Conservation (phyloP, 257 asterid species). For the Jaltomata sinuosa region DNA sequence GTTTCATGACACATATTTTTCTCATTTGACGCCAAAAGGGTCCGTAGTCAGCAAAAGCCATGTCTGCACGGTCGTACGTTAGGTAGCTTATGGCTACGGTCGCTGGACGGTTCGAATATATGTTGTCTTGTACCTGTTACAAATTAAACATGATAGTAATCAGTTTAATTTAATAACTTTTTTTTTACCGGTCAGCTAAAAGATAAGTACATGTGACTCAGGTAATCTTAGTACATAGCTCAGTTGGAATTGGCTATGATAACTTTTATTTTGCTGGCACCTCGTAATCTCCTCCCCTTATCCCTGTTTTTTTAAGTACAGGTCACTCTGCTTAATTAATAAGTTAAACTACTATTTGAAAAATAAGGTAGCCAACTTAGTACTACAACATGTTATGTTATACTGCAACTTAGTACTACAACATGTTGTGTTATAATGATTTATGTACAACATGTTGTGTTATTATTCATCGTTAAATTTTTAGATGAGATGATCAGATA, state of each 20-base stretch:
- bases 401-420: not conserved
- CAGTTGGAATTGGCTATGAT: no score
- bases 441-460: not conserved
- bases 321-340: no score
- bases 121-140: conserved; percentile 70
- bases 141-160: not conserved
- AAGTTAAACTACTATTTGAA: not conserved
- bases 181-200: no score
- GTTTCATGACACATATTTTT: conserved; percentile 77
- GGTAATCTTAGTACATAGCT: no score
- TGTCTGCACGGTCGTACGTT: conserved; percentile 80
- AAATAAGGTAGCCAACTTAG: not conserved
- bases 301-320: no score
- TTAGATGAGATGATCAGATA: not conserved
- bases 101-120: conserved; percentile 86
- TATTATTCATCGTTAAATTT: not conserved
- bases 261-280: no score
- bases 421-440: not conserved
- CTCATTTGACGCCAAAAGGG: conserved; percentile 98
- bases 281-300: no score
- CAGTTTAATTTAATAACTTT: not conserved
- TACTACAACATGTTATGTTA: not conserved
- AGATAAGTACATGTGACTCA: no score
- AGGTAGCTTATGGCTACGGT: conserved; percentile 60
- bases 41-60: conserved; percentile 94